phyloP scores from a whole-genome alignment of 1,139 yeast genomes.

The Pichia sp. region DNA sequence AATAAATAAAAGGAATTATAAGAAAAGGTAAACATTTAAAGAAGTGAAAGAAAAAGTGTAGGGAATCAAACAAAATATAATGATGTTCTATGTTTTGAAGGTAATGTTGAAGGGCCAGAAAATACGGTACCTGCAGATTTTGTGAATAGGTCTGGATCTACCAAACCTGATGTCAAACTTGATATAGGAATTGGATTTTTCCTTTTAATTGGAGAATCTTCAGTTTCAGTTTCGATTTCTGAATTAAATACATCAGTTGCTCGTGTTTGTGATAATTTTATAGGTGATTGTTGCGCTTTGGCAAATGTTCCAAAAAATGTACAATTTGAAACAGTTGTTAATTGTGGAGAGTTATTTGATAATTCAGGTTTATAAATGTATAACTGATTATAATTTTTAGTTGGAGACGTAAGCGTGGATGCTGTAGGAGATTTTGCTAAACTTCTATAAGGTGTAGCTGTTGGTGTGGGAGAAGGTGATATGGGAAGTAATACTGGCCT shows the following conservation, averaged over 20 bases:
- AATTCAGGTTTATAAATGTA: conserved; percentile 5
- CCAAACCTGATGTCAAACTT: conserved; percentile 3
- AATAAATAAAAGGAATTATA: not conserved
- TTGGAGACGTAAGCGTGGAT: too few relatives aligned
- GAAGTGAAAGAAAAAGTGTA: not conserved
- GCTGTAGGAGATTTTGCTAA: not conserved
- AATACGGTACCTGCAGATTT: conserved; percentile 8
- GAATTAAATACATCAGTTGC: conserved; percentile 6
- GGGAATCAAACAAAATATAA: conserved; percentile 22
- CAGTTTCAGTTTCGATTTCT: not conserved
- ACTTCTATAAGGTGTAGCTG: conserved; percentile 3
- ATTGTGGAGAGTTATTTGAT: not conserved
- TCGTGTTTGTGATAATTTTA: conserved; percentile 1
- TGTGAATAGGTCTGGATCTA: conserved; percentile 10
- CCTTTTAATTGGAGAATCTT: not conserved
- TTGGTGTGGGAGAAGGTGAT: conserved; percentile 1
- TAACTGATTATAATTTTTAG: not conserved
- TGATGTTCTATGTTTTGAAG: conserved; percentile 23
- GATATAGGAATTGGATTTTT: not conserved
- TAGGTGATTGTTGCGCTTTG: not conserved
- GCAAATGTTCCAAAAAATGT: conserved; percentile 5
- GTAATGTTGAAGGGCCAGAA: conserved; percentile 1
- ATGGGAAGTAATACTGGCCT: not conserved
- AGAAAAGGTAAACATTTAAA: not conserved
- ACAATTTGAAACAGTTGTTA: conserved; percentile 2